Evolutionary conservation across 192 early-diverging fungal species (phyloP), one percentile per base, ranked within the genome.

Genomic region (Chytriomyces sp.): DNA sequence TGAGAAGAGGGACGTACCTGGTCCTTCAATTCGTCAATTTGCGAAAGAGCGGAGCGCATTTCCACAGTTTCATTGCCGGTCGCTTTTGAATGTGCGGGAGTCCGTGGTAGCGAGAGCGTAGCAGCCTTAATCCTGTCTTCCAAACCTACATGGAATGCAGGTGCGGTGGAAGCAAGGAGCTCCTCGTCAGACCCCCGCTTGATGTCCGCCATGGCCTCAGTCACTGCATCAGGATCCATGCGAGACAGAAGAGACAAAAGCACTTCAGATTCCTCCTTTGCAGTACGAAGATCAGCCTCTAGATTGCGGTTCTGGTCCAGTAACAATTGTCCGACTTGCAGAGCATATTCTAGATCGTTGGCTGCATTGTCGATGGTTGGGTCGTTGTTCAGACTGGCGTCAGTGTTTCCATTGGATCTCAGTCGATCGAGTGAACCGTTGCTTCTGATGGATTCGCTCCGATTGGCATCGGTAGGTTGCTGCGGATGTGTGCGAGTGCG

Each of bases 241-340:
- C 50, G 53, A 8, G 77, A 53, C 10, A 78, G 50, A 3, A 78
- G 35, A n/a, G 43, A 65, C 45, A 61, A 28, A 8, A 78, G 69
- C 60, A 23, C 63, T 16, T 70, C 77, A 6, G 68, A 46, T 48
- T 72, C 77, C 7, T 28, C 61, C 46, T 43, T 44, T 10, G 68
- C n/a, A 23, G 7, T 61, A 18, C n/a, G 11, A 23, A 78, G 20
- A 6, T 45, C 16, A 8, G 60, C n/a, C 26, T 78, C 69, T 16
- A 78, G 69, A n/a, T 63, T 26, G 9, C 24, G 57, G 69, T 78
- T 78, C 62, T 78, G 77, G 68, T 78, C 77, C 47, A 78, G 64
- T 45, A 78, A 35, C 35, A 53, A 72, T 47, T 78, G 77, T 16
- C 77, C 77, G 59, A 78, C 69, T 57, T 78, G 69, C 8, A 70